These are phyloP conservation scores for Trichoderma harzianum DNA, from an alignment of 2,329 filamentous ascomycete species.

Conservation along the genomic window DNA sequence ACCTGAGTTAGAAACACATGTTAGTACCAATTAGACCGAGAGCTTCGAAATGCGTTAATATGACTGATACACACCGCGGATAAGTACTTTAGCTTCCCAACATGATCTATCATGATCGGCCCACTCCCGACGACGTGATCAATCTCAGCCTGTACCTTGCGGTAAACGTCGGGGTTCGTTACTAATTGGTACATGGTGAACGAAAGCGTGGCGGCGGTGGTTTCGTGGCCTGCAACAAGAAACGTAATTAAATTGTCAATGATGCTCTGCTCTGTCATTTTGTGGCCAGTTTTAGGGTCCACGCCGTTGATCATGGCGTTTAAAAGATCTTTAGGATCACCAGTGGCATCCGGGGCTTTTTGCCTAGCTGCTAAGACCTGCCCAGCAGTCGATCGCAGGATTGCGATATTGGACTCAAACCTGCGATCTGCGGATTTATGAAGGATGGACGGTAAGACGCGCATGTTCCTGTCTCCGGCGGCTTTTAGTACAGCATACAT, in stretches of 20 bases:
- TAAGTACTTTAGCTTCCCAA: background rate
- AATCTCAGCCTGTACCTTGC: constrained; percentile 58
- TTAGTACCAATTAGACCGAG: constrained; percentile 25
- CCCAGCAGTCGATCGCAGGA: background rate
- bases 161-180: constrained; percentile 52
- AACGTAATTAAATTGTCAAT: constrained; percentile 65
- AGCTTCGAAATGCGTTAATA: background rate
- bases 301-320: constrained; percentile 60
- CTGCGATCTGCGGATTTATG: background rate
- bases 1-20: constrained; percentile 29
- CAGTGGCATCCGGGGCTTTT: background rate
- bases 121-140: constrained; percentile 48
- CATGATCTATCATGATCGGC: background rate
- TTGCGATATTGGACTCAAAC: background rate
- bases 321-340: constrained; percentile 39
- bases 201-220: constrained; percentile 57
- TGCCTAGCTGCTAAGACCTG: background rate
- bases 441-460: background rate
- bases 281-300: constrained; percentile 60
- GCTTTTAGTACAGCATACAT: background rate
- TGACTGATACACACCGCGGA: background rate
- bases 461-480: background rate
- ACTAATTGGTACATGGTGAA: constrained; percentile 59
- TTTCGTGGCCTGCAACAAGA: constrained; percentile 61
- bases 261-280: constrained; percentile 54